Base-by-base conservation (phyloP, 768 basidiomycete genomes). In the Wakefieldia striispora region DNA sequence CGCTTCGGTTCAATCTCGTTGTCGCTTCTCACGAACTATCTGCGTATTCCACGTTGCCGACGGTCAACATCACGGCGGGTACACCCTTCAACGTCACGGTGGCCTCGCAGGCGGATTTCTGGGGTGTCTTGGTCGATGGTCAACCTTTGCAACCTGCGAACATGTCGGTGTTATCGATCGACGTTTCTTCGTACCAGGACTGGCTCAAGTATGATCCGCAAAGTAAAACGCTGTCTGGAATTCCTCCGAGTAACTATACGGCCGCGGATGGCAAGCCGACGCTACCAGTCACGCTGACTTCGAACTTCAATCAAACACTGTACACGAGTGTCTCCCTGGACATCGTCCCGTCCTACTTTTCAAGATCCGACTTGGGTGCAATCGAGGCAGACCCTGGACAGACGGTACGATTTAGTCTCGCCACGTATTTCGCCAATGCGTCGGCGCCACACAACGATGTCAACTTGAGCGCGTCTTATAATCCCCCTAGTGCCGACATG, bases 301-400 rank as follows among this genome's bases (percentile, higher is more conserved):
- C 88, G 2, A 65, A 72, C 16, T 83, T 86, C 66, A 84, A 88
- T 59, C 86, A 92, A 65, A 77, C 80, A 0, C 57, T 91, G 50
- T 67, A 74, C 17, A 82, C 85, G 17, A 82, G 75, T 54, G 72
- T 95, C 29, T 72, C 80, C 2, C 60, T 97, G 53, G 79, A 79
- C 23, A 64, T 90, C 19, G 81, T 86, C 9, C 77, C 85, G 4
- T 87, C 91, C 4, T 88, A 81, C 65, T 95, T 97, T 71, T 71
- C 77, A 11, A 54, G 71, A 19, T 71, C 80, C 19, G 68, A 71
- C 27, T 68, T 91, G 38, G 80, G 86, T 16, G 73, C 82, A 19
- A 69, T 86, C 42, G 69, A 79, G 41, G 77, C 75, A 34, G 70
- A 74, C 21, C 79, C 78, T 13, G 81, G 80, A 9, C 66, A 76